Evolutionary conservation across 73 alveolate species (phyloP).

Genomic region (Paramecium primaurelia): DNA sequence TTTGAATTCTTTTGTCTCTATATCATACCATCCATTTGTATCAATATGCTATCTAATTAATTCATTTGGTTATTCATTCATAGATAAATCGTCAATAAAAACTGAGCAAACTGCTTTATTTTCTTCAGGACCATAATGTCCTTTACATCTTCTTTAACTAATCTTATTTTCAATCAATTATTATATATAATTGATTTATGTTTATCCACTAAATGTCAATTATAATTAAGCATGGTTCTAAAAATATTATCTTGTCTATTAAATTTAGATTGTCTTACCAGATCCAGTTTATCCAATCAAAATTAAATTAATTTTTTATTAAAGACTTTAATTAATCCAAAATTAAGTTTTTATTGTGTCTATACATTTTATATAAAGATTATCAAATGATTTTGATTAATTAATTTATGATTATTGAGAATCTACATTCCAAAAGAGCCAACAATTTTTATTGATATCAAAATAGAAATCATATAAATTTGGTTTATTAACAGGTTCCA

Average conservation of each 20-base stretch:
- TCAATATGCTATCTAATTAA: slow-evolving; percentile 98
- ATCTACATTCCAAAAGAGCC: slow-evolving; percentile 75
- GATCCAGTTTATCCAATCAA: slow-evolving; percentile 99
- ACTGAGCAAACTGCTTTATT: slow-evolving; percentile 78
- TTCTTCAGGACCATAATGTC: slow-evolving; percentile 93
- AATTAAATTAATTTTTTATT: slow-evolving; percentile 88
- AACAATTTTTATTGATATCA: slow-evolving; percentile 70
- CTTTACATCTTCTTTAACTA: slow-evolving; percentile 82
- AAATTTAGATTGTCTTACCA: slow-evolving; percentile 93
- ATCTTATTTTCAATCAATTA: slow-evolving; percentile 54
- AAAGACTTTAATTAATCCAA: slow-evolving; percentile 82
- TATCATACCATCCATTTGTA: slow-evolving; percentile 89
- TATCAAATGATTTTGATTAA: slow-evolving; percentile 85
- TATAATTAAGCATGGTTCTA: slow-evolving; percentile 78
- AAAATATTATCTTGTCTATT: slow-evolving; percentile 78
- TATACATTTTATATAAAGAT: slow-evolving; percentile 93
- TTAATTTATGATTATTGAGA: slow-evolving; percentile 66
- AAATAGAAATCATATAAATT: slow-evolving; percentile 73
- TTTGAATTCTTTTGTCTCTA: slow-evolving; percentile 87
- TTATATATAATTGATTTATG: slow-evolving; percentile 91
- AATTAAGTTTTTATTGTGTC: slow-evolving; percentile 96
- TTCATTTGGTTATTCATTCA: slow-evolving; percentile 98
- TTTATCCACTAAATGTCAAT: slow-evolving; percentile 98
- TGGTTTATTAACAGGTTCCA: slow-evolving; percentile 40
- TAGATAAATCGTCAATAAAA: slow-evolving; percentile 87